Evolutionary conservation across 306 rosid species (phyloP).

Genomic region (Fragaria vesca): DNA sequence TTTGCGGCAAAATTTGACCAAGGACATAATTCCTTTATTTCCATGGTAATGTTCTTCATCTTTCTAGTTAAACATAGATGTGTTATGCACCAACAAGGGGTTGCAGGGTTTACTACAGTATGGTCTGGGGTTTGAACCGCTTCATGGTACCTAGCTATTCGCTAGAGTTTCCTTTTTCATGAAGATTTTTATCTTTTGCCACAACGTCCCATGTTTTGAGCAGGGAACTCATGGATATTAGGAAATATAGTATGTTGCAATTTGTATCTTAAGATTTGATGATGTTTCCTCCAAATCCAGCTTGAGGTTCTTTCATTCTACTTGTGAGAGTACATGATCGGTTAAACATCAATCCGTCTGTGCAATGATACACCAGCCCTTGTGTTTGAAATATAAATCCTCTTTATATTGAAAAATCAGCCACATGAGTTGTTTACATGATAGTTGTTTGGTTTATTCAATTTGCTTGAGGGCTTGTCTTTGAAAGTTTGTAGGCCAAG

Average conservation of each 20-base stretch:
- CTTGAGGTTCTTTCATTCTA: background rate
- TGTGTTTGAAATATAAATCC: background rate
- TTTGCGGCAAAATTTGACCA: slow-evolving; percentile 30
- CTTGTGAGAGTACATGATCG: background rate
- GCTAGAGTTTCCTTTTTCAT: background rate
- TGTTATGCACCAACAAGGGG: background rate
- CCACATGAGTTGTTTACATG: background rate
- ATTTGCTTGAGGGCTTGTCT: background rate
- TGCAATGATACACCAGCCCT: background rate
- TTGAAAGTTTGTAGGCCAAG: background rate
- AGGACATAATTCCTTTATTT: slow-evolving; percentile 24
- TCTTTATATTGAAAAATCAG: background rate
- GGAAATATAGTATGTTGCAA: background rate
- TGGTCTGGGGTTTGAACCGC: background rate
- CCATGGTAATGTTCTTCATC: slow-evolving; percentile 45
- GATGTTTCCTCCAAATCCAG: background rate
- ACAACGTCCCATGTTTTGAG: background rate
- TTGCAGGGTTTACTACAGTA: background rate
- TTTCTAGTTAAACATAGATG: background rate
- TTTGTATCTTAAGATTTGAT: background rate
- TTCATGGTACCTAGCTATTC: background rate
- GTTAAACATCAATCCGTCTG: background rate
- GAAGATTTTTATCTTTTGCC: background rate
- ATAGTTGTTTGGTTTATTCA: background rate
- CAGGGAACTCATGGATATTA: background rate